These are phyloP conservation scores for Climacium dendroides DNA, from an alignment of 225 moss, liverwort and hornwort species.

Conservation along the genomic window DNA sequence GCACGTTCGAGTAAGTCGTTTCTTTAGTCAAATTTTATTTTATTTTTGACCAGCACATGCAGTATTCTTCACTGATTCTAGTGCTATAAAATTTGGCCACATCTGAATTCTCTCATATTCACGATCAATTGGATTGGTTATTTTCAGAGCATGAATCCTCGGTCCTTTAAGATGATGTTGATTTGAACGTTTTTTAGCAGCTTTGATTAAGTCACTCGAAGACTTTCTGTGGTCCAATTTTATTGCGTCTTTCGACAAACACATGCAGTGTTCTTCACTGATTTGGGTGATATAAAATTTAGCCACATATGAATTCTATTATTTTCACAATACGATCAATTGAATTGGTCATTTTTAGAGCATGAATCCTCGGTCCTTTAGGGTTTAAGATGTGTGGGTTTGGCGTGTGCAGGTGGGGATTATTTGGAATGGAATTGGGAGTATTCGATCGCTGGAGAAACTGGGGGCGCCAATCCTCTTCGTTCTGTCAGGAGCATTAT, in stretches of 20 bases:
- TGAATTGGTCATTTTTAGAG: background rate
- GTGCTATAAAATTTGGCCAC: no score
- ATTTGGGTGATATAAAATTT: background rate
- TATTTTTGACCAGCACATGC: no score
- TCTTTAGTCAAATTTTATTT: background rate
- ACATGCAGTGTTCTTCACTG: background rate
- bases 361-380: background rate
- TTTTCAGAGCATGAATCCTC: background rate
- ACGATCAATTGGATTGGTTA: background rate
- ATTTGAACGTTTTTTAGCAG: background rate
- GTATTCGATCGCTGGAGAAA: slow-evolving; percentile 73
- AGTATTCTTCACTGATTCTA: no score
- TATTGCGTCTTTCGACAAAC: background rate
- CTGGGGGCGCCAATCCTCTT: slow-evolving; percentile 70
- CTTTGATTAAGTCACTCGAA: background rate
- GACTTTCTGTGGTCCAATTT: background rate
- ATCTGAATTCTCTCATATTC: background rate
- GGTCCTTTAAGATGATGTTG: background rate
- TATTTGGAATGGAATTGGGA: slow-evolving; percentile 77
- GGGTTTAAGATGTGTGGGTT: background rate
- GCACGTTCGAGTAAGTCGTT: background rate
- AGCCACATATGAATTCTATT: background rate
- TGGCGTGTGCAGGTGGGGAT: slow-evolving; percentile 48
- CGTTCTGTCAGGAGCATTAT: slow-evolving; percentile 46
- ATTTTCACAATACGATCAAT: background rate